A percentile compares a stretch with the other conserved stretches of the same genome.
These are phyloP conservation scores for Pleurotus tuber-regium DNA, from an alignment of 768 basidiomycete species.

Conservation along the genomic window DNA sequence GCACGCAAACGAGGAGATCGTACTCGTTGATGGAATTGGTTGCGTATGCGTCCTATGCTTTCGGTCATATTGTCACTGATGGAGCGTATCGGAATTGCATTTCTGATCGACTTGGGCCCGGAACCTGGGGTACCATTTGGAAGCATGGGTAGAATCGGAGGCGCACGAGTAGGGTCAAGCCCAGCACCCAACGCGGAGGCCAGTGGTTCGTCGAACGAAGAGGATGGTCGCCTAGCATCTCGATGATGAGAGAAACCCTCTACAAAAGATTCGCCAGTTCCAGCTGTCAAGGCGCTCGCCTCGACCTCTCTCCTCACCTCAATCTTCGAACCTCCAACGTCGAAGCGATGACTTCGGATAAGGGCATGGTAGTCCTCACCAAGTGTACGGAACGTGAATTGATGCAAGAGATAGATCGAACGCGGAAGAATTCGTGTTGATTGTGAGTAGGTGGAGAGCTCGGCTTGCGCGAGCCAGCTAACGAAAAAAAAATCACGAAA, in stretches of 20 bases:
- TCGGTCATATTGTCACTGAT: constrained; percentile 58
- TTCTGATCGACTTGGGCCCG: constrained; percentile 37
- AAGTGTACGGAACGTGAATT: constrained; percentile 78
- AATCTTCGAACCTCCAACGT: constrained; percentile 55
- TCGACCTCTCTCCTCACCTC: constrained; percentile 74
- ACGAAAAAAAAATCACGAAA: constrained; percentile 4
- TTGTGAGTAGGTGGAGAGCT: constrained; percentile 71
- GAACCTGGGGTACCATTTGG: constrained; percentile 63
- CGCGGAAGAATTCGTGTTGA: constrained; percentile 62
- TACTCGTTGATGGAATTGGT: constrained; percentile 49
- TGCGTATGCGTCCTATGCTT: constrained; percentile 54
- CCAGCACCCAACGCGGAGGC: constrained; percentile 68
- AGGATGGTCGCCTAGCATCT: constrained; percentile 41
- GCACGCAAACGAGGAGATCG: constrained; percentile 45
- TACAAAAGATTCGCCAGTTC: constrained; percentile 46
- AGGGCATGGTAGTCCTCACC: constrained; percentile 79
- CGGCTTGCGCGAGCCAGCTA: constrained; percentile 77
- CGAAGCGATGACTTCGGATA: constrained; percentile 61
- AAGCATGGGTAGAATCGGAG: constrained; percentile 68
- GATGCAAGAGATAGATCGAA: constrained; percentile 80
- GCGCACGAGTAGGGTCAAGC: constrained; percentile 41
- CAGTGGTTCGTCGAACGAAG: constrained; percentile 78
- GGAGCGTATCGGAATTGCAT: constrained; percentile 56
- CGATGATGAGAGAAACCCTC: constrained; percentile 45
- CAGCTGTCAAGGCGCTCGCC: constrained; percentile 49